These are phyloP conservation scores for Forsythia suspensa DNA, from an alignment of 257 asterid species.

Conservation along the genomic window DNA sequence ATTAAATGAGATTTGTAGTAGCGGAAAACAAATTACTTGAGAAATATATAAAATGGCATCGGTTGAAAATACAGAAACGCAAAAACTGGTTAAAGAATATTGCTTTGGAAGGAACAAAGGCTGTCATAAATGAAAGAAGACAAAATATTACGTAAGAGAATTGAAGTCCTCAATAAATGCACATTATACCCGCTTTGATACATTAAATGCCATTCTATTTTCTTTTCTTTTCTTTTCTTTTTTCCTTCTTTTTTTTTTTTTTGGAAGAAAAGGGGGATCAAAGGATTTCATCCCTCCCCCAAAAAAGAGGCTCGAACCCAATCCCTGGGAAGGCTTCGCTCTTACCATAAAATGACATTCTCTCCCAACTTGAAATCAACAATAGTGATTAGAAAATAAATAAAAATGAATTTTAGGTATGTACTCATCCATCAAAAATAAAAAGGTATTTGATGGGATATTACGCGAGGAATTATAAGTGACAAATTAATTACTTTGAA, in stretches of 20 bases:
- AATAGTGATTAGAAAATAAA: not conserved
- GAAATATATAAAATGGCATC: not conserved
- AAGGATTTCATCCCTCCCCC: no score
- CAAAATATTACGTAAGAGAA: not conserved
- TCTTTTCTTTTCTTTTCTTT: no score
- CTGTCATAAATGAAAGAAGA: not conserved
- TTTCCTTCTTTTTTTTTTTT: no score
- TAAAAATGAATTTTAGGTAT: not conserved
- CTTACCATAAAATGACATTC: not conserved
- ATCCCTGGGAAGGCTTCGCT: no score
- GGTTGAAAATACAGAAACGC: not conserved
- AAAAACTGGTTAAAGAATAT: not conserved
- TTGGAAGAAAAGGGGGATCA: no score
- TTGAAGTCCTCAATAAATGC: not conserved
- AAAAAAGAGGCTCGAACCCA: no score
- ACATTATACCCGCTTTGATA: not conserved
- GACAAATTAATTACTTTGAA: constrained; percentile 10
- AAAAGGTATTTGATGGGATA: not conserved
- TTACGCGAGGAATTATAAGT: not conserved
- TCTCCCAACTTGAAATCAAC: constrained; percentile 13
- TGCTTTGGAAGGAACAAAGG: constrained; percentile 1
- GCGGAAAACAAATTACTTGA: not conserved
- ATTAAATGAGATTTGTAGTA: not conserved
- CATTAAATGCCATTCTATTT: constrained; percentile 6
- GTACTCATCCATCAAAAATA: not conserved